These are phyloP conservation scores for Ramularia endophylla DNA, from an alignment of 2,329 filamentous ascomycete species.

Conservation along the genomic window DNA sequence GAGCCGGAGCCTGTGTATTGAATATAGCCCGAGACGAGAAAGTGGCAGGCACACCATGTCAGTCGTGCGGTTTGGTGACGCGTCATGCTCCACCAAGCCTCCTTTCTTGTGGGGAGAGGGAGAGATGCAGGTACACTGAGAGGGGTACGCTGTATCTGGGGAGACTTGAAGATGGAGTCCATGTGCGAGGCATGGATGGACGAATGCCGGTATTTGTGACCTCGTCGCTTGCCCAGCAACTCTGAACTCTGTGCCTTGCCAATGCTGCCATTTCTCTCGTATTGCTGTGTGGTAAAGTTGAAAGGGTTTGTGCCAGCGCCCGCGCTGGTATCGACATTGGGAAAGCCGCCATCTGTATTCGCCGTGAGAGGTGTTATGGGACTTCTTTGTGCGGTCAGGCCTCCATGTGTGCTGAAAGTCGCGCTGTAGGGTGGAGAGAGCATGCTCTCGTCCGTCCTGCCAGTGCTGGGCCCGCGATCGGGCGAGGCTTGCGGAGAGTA, in stretches of 20 bases:
- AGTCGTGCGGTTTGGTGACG: constrained; percentile 76
- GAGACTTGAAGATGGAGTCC: constrained; percentile 89
- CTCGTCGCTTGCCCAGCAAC: constrained; percentile 85
- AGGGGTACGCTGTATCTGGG: constrained; percentile 76
- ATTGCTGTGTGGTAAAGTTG: constrained; percentile 74
- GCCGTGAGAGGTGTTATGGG: constrained; percentile 30
- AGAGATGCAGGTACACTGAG: constrained; percentile 86
- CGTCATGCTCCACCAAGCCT: constrained; percentile 87
- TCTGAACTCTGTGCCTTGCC: constrained; percentile 45
- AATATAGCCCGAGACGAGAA: constrained; percentile 74
- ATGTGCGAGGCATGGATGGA: constrained; percentile 77
- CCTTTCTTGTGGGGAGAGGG: constrained; percentile 80
- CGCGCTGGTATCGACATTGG: constrained; percentile 18
- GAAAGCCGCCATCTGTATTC: constrained; percentile 26
- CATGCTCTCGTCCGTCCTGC: constrained; percentile 19
- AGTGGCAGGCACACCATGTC: constrained; percentile 86
- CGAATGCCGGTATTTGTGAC: constrained; percentile 97
- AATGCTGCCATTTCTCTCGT: constrained; percentile 45
- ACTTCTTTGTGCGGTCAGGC: constrained; percentile 26
- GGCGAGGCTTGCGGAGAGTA: no score
- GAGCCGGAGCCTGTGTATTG: constrained; percentile 82
- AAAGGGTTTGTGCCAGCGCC: constrained; percentile 60
- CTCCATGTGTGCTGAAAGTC: constrained; percentile 19
- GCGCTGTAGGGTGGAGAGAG: constrained; percentile 27
- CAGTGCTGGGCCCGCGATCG: constrained; percentile 5